Evolutionary conservation across 768 basidiomycete species (phyloP).

Genomic region (Cytidiella melzeri): DNA sequence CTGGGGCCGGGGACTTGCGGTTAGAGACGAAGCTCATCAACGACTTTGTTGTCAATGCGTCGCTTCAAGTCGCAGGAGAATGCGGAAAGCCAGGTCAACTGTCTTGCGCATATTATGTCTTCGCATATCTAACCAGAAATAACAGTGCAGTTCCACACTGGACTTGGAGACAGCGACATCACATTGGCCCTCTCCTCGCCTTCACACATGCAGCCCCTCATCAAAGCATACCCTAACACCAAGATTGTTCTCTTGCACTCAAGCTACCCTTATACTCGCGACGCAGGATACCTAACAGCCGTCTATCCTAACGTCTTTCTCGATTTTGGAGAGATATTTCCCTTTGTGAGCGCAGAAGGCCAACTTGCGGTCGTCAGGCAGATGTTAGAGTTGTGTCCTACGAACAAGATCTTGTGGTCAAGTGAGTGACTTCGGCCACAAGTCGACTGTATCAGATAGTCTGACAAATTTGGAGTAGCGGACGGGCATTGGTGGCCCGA

Average conservation of each 20-base stretch:
- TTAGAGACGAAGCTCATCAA: conserved; percentile 59
- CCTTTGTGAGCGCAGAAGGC: conserved; percentile 55
- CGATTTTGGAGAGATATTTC: conserved; percentile 79
- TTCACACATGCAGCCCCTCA: conserved; percentile 60
- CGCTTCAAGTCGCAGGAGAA: conserved; percentile 46
- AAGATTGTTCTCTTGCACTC: conserved; percentile 67
- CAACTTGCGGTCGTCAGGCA: conserved; percentile 56
- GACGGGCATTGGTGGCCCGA: conserved; percentile 78
- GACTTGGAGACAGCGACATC: conserved; percentile 73
- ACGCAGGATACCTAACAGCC: conserved; percentile 71
- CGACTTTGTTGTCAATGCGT: conserved; percentile 54
- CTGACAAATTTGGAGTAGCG: conserved; percentile 25
- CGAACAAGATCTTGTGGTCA: conserved; percentile 78
- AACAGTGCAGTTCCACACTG: conserved; percentile 83
- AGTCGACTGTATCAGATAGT: no score
- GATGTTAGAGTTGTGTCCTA: conserved; percentile 65
- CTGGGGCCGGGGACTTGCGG: conserved; percentile 33
- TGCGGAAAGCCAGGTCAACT: conserved; percentile 55
- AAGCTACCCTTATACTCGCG: conserved; percentile 72
- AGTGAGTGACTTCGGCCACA: conserved; percentile 44
- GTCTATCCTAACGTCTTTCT: conserved; percentile 71
- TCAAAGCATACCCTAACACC: conserved; percentile 55
- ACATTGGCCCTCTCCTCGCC: conserved; percentile 53
- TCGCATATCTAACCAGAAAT: background rate
- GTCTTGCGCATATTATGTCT: background rate